Base-by-base conservation (phyloP, 2,329 filamentous ascomycete species). In the Clathrospora elynae region DNA sequence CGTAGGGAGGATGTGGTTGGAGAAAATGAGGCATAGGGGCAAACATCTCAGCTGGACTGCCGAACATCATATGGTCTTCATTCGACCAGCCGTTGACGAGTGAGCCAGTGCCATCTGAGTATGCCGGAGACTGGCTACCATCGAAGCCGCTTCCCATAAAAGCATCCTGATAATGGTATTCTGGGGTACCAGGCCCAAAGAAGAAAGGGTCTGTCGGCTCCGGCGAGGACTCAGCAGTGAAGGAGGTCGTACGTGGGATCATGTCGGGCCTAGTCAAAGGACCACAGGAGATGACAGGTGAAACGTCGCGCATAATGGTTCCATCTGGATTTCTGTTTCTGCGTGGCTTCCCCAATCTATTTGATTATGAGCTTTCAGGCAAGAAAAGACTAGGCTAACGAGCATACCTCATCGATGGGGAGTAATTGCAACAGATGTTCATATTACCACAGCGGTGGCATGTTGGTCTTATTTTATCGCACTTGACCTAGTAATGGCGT, bases 371-470 rank as follows among this genome's bases (percentile, higher is more conserved):
- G 58, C 26, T 42, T 37, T 26, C 23, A 44, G 13, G 12, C 2
- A 17, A 14, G 8, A 14, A 19, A 8, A 6, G 22, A 2, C 37
- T 19, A n/a, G n/a, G 3, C 7, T 24, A 12, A n/a, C 17, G 16
- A 31, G n/a, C 47, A 32, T 67, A 70, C 66, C 66, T 70, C 66
- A 70, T 70, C 9, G 66, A 70, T 6, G 65, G 66, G 23, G 66
- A 70, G 55, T 70, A 70, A 43, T 70, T 68, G 52, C 66, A 70
- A 51, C 66, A 67, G n/a, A 70, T 63, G 26, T 56, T 60, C 61
- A 70, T 68, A 35, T 64, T 70, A 4, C 63, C 56, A 28, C 66
- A 70, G 11, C 66, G 59, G 37, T 70, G 65, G 43, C 66, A 70
- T 25, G 61, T 66, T 23, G 66, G 66, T 22, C 66, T 53, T 9